phyloP scores from a whole-genome alignment of 2,329 filamentous ascomycete genomes.

The Madurella mycetomatis region DNA sequence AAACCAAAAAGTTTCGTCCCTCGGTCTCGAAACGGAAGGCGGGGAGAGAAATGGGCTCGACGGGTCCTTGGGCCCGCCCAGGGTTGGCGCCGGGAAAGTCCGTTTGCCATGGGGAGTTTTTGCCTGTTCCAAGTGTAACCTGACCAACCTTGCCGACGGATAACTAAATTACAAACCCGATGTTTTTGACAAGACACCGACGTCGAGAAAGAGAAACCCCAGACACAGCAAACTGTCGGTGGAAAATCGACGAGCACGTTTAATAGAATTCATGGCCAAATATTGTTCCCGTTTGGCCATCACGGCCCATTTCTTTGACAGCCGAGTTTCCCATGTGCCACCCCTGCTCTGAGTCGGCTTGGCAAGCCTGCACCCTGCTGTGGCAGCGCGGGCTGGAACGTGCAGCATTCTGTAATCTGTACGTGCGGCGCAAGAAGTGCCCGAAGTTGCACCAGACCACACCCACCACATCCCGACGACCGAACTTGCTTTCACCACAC shows the following conservation, averaged over 20 bases:
- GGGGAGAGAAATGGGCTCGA: constrained; percentile 6
- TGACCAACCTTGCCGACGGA: no score
- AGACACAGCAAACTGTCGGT: neutral
- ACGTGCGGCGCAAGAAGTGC: constrained; percentile 11
- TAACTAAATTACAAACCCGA: no score
- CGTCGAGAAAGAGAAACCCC: no score
- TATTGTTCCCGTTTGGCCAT: neutral
- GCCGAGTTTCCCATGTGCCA: constrained; percentile 10
- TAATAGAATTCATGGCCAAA: no score
- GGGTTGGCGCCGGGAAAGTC: constrained; percentile 4
- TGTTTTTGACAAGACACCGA: no score
- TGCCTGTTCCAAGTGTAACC: neutral
- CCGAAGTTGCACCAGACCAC: constrained; percentile 17
- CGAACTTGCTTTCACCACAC: constrained; percentile 1
- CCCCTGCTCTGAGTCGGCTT: constrained; percentile 12
- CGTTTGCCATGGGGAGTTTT: neutral
- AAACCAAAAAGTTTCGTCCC: constrained; percentile 21
- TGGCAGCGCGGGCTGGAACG: neutral
- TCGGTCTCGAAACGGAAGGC: constrained; percentile 19
- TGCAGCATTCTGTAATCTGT: constrained; percentile 6
- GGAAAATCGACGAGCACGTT: no score
- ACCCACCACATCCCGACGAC: neutral
- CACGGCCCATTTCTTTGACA: neutral
- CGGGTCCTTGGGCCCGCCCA: constrained; percentile 1
- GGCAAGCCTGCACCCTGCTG: constrained; percentile 9